These are phyloP conservation scores for Adansonia grandidieri DNA, from an alignment of 441 rosid species.

Conservation along the genomic window DNA sequence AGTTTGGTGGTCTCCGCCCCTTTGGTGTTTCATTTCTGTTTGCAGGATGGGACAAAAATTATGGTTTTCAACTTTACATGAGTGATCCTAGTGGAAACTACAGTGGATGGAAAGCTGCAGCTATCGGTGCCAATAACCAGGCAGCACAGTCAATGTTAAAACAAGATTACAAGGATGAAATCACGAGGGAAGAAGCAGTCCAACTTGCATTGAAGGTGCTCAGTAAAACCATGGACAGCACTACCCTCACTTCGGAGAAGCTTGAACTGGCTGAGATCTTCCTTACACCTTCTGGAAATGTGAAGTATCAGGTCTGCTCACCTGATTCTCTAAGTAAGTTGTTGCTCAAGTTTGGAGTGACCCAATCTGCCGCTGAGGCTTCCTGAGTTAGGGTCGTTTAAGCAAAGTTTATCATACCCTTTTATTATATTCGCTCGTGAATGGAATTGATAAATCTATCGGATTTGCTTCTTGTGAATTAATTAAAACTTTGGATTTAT, in stretches of 20 bases:
- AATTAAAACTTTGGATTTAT: too few relatives aligned
- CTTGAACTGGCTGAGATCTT: slow-evolving; percentile 85
- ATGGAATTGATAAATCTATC: neutral
- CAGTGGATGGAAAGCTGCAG: too few relatives aligned
- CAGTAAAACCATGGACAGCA: slow-evolving; percentile 92
- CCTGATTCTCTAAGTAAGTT: too few relatives aligned
- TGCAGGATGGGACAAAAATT: slow-evolving; percentile 95
- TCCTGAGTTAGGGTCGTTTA: slow-evolving; percentile 22
- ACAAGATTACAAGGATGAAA: slow-evolving; percentile 91
- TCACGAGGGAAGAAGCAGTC: slow-evolving; percentile 80
- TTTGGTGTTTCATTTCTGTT: slow-evolving; percentile 92
- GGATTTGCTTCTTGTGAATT: too few relatives aligned
- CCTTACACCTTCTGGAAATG: slow-evolving; percentile 66
- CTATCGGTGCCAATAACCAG: too few relatives aligned
- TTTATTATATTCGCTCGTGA: neutral
- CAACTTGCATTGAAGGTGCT: slow-evolving; percentile 83
- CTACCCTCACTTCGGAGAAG: slow-evolving; percentile 85
- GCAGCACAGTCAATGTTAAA: slow-evolving; percentile 13
- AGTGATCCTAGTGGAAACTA: too few relatives aligned
- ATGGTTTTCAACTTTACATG: slow-evolving; percentile 81
- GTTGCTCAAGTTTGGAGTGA: too few relatives aligned
- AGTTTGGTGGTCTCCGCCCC: slow-evolving; percentile 42
- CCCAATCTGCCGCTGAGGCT: slow-evolving; percentile 46
- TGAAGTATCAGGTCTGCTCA: slow-evolving; percentile 81
- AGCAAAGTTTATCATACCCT: neutral